phyloP scores from a whole-genome alignment of 2,329 filamentous ascomycete genomes.

The Keithomyces neogunnii region DNA sequence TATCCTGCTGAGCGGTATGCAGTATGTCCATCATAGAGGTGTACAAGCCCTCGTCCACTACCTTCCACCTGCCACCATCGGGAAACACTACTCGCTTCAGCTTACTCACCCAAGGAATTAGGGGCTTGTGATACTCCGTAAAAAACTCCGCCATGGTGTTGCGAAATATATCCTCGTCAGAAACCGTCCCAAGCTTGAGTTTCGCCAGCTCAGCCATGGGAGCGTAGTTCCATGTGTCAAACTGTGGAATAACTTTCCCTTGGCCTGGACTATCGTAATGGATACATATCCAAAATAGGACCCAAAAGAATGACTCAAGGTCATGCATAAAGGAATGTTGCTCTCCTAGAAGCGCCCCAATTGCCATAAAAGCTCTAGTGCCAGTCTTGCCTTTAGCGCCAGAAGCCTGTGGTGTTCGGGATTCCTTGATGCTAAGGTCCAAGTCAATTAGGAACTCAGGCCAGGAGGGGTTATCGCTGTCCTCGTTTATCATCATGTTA shows the following conservation, averaged over 20 bases:
- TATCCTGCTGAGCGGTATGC: too few relatives aligned
- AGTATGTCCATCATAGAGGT: too few relatives aligned
- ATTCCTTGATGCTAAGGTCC: conserved; percentile 24
- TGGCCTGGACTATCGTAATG: too few relatives aligned
- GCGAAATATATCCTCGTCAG: conserved; percentile 21
- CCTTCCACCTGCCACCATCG: conserved; percentile 16
- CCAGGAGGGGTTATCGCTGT: conserved; percentile 19
- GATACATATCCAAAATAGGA: conserved; percentile 14
- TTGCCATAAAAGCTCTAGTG: conserved; percentile 36
- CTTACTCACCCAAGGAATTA: conserved; percentile 28
- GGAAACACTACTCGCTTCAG: conserved; percentile 27
- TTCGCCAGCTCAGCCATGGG: conserved; percentile 15
- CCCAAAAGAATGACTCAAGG: conserved; percentile 38
- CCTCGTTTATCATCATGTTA: conserved; percentile 38
- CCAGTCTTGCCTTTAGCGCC: conserved; percentile 30
- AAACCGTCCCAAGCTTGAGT: conserved; percentile 13
- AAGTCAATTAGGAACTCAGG: conserved; percentile 31
- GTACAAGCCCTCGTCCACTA: too few relatives aligned
- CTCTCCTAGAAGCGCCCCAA: conserved; percentile 30
- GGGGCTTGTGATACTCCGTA: conserved; percentile 25
- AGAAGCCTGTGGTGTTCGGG: conserved; percentile 15
- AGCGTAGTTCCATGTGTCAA: conserved; percentile 28
- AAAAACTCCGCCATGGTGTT: conserved; percentile 19
- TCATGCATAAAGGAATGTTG: conserved; percentile 36
- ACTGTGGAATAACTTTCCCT: conserved; percentile 12